These are phyloP conservation scores for Chenopodium formosanum DNA, from an alignment of 148 eudicot species.

Conservation along the genomic window DNA sequence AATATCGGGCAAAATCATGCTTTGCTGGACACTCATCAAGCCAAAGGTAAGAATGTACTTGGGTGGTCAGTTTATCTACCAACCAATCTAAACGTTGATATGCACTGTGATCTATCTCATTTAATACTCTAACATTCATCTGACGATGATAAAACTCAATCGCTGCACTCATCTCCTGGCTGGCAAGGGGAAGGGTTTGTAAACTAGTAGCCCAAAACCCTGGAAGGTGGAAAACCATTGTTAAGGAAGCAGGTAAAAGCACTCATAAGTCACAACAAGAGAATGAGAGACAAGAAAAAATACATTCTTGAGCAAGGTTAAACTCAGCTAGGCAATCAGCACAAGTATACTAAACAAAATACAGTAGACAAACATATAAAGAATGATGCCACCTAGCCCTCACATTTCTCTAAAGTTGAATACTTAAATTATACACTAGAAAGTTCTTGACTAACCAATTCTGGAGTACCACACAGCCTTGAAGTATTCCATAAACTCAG, in stretches of 20 bases:
- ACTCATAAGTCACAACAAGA: neutral
- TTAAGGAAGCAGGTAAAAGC: neutral
- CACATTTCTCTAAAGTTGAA: neutral
- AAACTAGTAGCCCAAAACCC: slow-evolving; percentile 56
- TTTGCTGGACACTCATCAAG: slow-evolving; percentile 87
- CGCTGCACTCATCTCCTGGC: slow-evolving; percentile 78
- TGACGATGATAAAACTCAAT: slow-evolving; percentile 86
- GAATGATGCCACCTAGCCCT: neutral
- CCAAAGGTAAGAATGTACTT: slow-evolving; percentile 93
- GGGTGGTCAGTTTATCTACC: slow-evolving; percentile 68
- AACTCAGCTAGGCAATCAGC: slow-evolving; percentile 2
- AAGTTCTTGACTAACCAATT: slow-evolving; percentile 50
- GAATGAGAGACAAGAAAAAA: neutral
- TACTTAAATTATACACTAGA: neutral
- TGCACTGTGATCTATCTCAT: slow-evolving; percentile 49
- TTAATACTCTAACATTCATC: slow-evolving; percentile 64
- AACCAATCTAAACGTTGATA: slow-evolving; percentile 88
- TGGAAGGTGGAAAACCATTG: slow-evolving; percentile 29
- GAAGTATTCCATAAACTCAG: slow-evolving; percentile 76
- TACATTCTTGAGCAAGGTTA: neutral
- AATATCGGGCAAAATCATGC: slow-evolving; percentile 75
- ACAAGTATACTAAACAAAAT: neutral
- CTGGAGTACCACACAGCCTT: slow-evolving; percentile 90
- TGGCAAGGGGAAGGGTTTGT: slow-evolving; percentile 68
- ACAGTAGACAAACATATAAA: neutral